Percentiles rank a stretch among this genome's conserved stretches.
Evolutionary conservation across 2,329 filamentous ascomycete genomes (phyloP).

Genomic region (Trichoderma citrinoviride): DNA sequence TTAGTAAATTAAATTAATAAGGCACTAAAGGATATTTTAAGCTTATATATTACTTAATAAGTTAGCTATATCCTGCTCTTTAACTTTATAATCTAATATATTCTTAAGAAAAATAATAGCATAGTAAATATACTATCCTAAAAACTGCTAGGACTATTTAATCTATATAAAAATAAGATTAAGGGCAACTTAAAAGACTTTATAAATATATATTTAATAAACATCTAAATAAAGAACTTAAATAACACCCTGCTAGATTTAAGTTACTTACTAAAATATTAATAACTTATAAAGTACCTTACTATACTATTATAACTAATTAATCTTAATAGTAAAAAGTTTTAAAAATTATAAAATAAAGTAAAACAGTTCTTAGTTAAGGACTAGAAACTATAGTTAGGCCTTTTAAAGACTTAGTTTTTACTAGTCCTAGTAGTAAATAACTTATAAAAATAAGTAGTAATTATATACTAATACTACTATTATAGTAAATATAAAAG

Average conservation of each 20-base stretch:
- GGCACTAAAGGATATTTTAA: not conserved
- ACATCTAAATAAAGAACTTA: too few relatives aligned
- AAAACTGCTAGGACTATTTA: not conserved
- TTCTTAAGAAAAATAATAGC: not conserved
- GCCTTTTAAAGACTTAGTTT: not conserved
- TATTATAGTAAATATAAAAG: not conserved
- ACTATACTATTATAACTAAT: not conserved
- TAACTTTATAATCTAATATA: not conserved
- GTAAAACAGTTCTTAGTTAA: not conserved
- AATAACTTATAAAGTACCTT: not conserved
- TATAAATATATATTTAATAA: not conserved
- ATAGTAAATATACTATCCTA: not conserved
- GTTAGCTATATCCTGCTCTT: not conserved
- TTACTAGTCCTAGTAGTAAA: not conserved
- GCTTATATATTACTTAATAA: not conserved
- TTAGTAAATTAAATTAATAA: not conserved
- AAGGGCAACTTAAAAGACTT: not conserved
- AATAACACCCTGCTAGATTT: not conserved
- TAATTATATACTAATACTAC: not conserved
- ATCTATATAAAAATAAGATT: not conserved
- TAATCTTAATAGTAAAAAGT: not conserved
- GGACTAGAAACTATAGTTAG: not conserved
- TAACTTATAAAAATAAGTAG: not conserved
- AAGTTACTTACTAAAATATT: not conserved
- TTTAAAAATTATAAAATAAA: not conserved